Percentiles rank a stretch among this genome's conserved stretches.
Conservation (phyloP, 2,329 filamentous ascomycete species). For the Monosporascus cannonballus region DNA sequence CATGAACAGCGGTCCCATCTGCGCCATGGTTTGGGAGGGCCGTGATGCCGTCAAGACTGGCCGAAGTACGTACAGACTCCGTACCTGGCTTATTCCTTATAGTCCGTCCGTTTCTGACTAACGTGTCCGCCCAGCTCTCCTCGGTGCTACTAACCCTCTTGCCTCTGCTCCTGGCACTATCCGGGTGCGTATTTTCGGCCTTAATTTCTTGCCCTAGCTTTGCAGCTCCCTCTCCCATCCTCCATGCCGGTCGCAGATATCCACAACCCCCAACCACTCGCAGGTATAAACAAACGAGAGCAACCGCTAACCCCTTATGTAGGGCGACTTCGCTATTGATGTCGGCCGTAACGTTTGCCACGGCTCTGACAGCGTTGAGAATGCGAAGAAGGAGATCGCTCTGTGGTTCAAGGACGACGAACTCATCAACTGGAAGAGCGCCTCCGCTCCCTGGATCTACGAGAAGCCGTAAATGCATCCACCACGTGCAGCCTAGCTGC, state of each 20-base stretch:
- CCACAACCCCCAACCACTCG: conserved; percentile 48
- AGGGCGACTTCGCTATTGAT: conserved; percentile 72
- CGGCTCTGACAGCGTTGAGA: conserved; percentile 98
- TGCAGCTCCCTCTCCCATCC: too few species aligned
- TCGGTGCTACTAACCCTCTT: conserved; percentile 98
- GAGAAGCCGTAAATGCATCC: conserved; percentile 61
- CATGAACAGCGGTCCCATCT: conserved; percentile 95
- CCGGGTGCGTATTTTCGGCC: conserved; percentile 48
- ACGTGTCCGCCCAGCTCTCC: conserved; percentile 53
- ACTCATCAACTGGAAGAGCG: conserved; percentile 75
- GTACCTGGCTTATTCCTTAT: not conserved
- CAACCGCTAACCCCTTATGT: not conserved
- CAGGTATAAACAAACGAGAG: not conserved
- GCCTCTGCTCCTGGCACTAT: conserved; percentile 95
- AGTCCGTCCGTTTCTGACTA: conserved; percentile 5
- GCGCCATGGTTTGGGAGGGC: conserved; percentile 99
- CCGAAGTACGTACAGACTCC: conserved; percentile 56
- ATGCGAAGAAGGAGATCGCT: conserved; percentile 98
- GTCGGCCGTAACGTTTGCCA: conserved; percentile 99
- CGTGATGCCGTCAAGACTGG: conserved; percentile 98
- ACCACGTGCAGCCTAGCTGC: not conserved
- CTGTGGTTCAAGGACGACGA: conserved; percentile 96
- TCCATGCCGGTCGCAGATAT: too few species aligned
- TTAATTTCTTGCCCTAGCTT: too few species aligned
- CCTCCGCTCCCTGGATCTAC: conserved; percentile 92